Evolutionary conservation across 257 asterid species (phyloP).

Genomic region (Lycium barbarum): DNA sequence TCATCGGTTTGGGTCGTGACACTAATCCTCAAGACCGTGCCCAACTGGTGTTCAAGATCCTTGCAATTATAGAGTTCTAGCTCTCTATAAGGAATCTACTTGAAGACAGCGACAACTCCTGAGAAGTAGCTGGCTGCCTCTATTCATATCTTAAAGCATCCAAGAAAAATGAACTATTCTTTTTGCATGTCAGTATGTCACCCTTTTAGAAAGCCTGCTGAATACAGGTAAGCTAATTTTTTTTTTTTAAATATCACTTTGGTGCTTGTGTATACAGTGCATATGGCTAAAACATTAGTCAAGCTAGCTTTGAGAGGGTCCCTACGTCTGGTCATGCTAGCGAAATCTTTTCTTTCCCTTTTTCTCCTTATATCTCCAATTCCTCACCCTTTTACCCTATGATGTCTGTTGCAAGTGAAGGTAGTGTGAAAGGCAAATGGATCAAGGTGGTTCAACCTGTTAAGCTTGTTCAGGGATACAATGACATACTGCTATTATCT

Average conservation of each 20-base stretch:
- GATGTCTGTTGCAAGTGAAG: slow-evolving; percentile 46
- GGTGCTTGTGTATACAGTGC: not conserved
- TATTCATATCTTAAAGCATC: too few species aligned
- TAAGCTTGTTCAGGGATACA: slow-evolving; percentile 70
- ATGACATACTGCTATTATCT: slow-evolving; percentile 71
- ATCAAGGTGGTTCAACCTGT: slow-evolving; percentile 73
- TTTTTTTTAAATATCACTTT: not conserved
- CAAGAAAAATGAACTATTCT: too few species aligned
- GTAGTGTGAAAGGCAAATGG: slow-evolving; percentile 86
- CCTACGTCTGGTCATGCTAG: not conserved
- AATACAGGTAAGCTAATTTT: not conserved
- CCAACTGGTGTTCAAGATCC: too few species aligned
- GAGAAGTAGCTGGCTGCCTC: too few species aligned
- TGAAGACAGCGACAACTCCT: too few species aligned
- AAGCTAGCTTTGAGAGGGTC: slow-evolving; percentile 10
- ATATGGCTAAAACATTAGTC: not conserved
- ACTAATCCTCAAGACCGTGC: too few species aligned
- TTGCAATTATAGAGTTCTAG: not conserved
- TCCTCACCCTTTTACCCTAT: not conserved
- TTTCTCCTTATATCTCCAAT: slow-evolving; percentile 19
- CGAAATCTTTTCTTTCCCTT: not conserved
- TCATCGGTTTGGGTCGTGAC: too few species aligned
- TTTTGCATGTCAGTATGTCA: too few species aligned
- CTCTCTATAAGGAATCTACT: not conserved
- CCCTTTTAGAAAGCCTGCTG: too few species aligned